Evolutionary conservation across 495 filamentous ascomycete genomes (phyloP).

Genomic region (Tuber magnatum): DNA sequence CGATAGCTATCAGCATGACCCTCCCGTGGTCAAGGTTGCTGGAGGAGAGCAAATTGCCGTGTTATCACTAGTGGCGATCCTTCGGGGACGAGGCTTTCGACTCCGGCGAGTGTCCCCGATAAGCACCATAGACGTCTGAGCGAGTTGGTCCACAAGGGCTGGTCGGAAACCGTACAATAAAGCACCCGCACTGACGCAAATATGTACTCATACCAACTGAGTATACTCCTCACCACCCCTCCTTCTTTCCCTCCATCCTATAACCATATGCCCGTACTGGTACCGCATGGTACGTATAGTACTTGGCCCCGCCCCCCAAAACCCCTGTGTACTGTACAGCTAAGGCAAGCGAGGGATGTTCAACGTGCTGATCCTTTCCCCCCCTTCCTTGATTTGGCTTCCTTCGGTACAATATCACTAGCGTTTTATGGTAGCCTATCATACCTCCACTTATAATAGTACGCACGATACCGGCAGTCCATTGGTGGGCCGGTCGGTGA

Average conservation of each 20-base stretch:
- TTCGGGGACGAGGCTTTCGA: no score
- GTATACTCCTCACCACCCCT: neutral
- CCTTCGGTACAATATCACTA: neutral
- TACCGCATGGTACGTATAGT: neutral
- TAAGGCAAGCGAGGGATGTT: neutral
- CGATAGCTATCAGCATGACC: no score
- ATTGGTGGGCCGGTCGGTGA: neutral
- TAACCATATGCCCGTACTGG: neutral
- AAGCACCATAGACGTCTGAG: no score
- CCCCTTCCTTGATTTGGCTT: neutral
- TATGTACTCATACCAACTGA: neutral
- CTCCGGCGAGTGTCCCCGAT: no score
- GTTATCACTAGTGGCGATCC: no score
- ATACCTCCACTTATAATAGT: neutral
- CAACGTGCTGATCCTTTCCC: neutral
- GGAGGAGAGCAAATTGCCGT: no score
- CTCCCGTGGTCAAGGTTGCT: no score
- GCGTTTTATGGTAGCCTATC: neutral
- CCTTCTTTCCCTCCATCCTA: neutral
- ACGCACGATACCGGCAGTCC: neutral
- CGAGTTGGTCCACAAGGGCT: no score
- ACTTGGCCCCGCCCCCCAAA: neutral
- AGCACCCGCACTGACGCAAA: no score
- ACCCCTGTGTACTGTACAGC: neutral
- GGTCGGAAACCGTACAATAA: no score